These are phyloP conservation scores for Aspergillus baeticus DNA, from an alignment of 495 filamentous ascomycete species.

Conservation along the genomic window DNA sequence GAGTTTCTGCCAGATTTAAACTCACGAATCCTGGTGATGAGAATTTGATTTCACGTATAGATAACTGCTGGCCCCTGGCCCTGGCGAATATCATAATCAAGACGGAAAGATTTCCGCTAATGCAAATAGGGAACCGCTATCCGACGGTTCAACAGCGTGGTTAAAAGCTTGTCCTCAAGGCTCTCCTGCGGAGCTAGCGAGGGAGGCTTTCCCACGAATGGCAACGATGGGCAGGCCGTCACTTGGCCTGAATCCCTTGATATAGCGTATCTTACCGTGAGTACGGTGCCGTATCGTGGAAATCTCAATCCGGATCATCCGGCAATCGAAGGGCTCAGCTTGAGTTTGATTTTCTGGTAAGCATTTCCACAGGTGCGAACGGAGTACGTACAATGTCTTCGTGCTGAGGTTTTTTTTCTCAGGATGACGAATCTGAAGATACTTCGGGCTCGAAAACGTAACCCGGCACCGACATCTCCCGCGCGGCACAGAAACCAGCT, in stretches of 20 bases:
- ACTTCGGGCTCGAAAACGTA: too few relatives aligned
- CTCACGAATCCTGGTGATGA: too few relatives aligned
- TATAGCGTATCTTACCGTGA: background rate
- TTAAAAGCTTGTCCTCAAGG: slow-evolving; percentile 31
- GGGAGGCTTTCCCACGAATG: slow-evolving; percentile 12
- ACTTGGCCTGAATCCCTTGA: slow-evolving; percentile 8
- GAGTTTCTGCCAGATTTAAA: too few relatives aligned
- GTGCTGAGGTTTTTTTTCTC: too few relatives aligned
- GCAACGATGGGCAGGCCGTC: slow-evolving; percentile 17
- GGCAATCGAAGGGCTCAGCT: too few relatives aligned
- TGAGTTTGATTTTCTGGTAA: too few relatives aligned
- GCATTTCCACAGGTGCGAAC: too few relatives aligned
- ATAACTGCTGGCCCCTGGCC: too few relatives aligned
- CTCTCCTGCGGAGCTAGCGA: slow-evolving; percentile 19
- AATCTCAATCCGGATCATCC: background rate
- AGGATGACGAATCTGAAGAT: too few relatives aligned
- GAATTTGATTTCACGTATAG: too few relatives aligned
- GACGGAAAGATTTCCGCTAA: slow-evolving; percentile 1
- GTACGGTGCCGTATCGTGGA: background rate
- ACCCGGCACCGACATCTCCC: too few relatives aligned
- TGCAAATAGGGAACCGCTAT: slow-evolving; percentile 16
- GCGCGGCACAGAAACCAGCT: slow-evolving; percentile 18
- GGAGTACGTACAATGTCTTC: too few relatives aligned
- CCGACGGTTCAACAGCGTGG: slow-evolving; percentile 18
- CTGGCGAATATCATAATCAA: background rate